Percentiles rank a stretch among this genome's conserved stretches.
Evolutionary conservation across 2,329 filamentous ascomycete species (phyloP).

Genomic region (Monilinia aucupariae): DNA sequence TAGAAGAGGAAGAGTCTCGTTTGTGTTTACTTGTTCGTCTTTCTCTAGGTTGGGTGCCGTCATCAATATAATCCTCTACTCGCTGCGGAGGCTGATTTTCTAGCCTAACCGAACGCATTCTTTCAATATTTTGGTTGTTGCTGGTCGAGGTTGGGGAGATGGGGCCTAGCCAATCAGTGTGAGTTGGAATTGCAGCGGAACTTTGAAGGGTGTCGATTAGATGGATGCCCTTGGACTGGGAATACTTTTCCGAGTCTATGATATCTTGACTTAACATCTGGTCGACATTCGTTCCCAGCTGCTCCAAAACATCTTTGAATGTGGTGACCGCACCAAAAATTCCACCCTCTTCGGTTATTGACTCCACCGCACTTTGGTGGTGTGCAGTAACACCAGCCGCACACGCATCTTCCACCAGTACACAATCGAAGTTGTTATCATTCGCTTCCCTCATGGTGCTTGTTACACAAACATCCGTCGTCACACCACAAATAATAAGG

Average conservation of each 20-base stretch:
- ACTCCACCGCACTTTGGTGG: conserved; percentile 32
- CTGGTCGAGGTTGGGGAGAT: too few species aligned
- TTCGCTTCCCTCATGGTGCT: conserved; percentile 37
- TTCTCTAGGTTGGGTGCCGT: background rate
- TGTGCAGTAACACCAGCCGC: conserved; percentile 31
- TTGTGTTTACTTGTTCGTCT: background rate
- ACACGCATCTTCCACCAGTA: conserved; percentile 33
- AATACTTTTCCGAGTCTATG: background rate
- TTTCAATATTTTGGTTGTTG: background rate
- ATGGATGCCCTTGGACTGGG: background rate
- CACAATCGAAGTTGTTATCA: conserved; percentile 35
- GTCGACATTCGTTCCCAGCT: background rate
- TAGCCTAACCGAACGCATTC: background rate
- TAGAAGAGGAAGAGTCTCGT: too few species aligned
- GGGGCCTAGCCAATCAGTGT: background rate
- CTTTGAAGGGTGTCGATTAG: background rate
- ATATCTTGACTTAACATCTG: background rate
- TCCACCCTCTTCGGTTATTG: conserved; percentile 34
- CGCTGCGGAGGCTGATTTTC: background rate
- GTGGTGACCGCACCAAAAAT: conserved; percentile 36
- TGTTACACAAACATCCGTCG: conserved; percentile 37
- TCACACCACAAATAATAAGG: conserved; percentile 35
- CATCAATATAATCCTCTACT: background rate
- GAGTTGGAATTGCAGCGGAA: background rate
- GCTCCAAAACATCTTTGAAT: background rate